phyloP scores from a whole-genome alignment of 768 basidiomycete genomes.

The Lentinula guzmanii region DNA sequence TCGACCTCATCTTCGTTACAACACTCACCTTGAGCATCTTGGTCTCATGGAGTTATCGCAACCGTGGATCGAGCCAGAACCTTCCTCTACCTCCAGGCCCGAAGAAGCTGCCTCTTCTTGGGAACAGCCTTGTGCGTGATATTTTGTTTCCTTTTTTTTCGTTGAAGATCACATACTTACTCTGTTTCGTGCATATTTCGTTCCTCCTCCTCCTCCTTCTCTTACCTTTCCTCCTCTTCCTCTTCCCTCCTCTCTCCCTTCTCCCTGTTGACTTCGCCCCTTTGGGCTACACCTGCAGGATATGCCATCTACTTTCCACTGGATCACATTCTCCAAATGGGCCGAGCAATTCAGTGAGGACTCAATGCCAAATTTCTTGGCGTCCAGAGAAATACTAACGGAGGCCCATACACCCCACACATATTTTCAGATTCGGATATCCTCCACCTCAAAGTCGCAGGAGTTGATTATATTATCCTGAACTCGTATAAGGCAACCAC shows the following conservation, averaged over 20 bases:
- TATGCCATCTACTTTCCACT: conserved; percentile 30
- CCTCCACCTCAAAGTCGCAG: conserved; percentile 20
- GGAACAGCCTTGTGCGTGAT: conserved; percentile 19
- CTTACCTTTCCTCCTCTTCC: too few relatives aligned
- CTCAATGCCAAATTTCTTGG: neutral
- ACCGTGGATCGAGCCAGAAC: neutral
- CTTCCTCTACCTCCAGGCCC: conserved; percentile 33
- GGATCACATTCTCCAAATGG: conserved; percentile 38
- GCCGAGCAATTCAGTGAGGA: conserved; percentile 30
- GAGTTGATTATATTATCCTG: conserved; percentile 23
- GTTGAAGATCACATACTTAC: too few relatives aligned
- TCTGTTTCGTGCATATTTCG: too few relatives aligned
- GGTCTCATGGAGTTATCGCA: neutral
- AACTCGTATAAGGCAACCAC: conserved; percentile 25
- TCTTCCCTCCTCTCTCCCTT: neutral
- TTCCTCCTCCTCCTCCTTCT: too few relatives aligned
- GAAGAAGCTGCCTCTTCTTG: conserved; percentile 33
- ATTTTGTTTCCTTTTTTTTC: neutral
- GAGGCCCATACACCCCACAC: neutral
- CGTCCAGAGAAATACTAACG: neutral
- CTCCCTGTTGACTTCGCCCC: conserved; percentile 5
- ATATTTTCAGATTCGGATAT: conserved; percentile 21
- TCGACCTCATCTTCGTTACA: neutral
- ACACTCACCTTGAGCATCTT: neutral
- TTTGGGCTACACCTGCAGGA: conserved; percentile 22